Conservation (phyloP, 2,329 filamentous ascomycete species). For the Trichoderma aggressivum region DNA sequence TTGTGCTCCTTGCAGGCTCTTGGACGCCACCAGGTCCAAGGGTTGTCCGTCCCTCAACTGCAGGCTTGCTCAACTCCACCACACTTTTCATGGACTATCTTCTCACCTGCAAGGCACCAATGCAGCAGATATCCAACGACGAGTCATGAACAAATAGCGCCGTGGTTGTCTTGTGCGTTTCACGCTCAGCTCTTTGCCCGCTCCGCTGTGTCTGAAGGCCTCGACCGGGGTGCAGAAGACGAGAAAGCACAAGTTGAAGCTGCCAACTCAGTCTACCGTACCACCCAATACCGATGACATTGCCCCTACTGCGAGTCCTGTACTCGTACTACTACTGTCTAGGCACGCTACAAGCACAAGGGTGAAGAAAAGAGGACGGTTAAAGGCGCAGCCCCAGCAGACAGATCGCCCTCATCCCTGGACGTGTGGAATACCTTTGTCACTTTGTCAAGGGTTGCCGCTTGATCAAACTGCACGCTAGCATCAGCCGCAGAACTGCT, state of each 20-base stretch:
- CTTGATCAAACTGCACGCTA: constrained; percentile 8
- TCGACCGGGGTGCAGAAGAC: background rate
- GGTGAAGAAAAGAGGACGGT: background rate
- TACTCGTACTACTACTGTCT: background rate
- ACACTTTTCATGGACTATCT: background rate
- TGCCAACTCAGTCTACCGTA: background rate
- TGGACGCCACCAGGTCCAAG: background rate
- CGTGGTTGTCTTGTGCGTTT: background rate
- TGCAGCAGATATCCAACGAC: background rate
- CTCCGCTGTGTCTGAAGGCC: background rate
- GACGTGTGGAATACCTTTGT: constrained; percentile 12
- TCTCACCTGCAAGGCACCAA: background rate
- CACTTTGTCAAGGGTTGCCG: background rate
- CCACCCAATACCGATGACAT: background rate
- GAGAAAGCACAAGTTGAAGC: background rate
- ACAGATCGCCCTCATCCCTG: constrained; percentile 8
- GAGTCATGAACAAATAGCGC: constrained; percentile 7
- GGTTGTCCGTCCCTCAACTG: background rate
- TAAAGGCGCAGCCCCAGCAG: background rate
- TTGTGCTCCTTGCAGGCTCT: background rate
- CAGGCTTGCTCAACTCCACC: constrained; percentile 13
- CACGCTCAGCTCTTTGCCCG: background rate
- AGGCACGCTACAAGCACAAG: background rate
- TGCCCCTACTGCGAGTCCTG: background rate
- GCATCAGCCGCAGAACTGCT: constrained; percentile 13